Base-by-base conservation (phyloP, 179 eudicot genomes). In the Beta corolliflora region DNA sequence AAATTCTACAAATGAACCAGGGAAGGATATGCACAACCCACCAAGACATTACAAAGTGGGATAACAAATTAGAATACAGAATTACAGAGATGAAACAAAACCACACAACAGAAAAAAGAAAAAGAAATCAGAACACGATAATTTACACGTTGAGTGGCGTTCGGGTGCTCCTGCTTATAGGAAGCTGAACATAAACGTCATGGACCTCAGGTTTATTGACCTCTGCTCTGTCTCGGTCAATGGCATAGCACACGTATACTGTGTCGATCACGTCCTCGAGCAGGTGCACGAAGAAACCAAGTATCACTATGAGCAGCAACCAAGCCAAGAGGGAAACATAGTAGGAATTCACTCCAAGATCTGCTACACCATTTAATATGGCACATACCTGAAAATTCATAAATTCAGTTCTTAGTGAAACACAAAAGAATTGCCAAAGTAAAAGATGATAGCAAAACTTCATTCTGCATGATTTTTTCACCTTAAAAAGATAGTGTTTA, bases 161-260 rank as follows among this genome's bases (percentile, higher is more conserved):
- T 86, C 87, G 86, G 54, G 82, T 88, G 86, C 90, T 88, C 85
- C 97, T 86, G 83, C 89, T 97, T 73, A 93, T 90, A 6, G 98
- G 99, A 76, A 97, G 97, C 75, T 92, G 97, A 82, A 90, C 98
- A 79, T 94, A 97, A 77, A 93, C 97, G 67, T 97, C 97, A 71
- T 97, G 99, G 66, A 92, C 92, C n/a, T 93, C 95, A 56, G 92
- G 89, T 83, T 93, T 97, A 70, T 89, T 86, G 68, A 94, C 97
- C 50, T 97, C 97, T 13, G 97, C 99, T 77, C 91, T 77, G 87
- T 97, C 99, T 73, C 94, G 84, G 83, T 97, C 99, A 45, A 97
- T 91, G 54, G 98, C 99, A 69, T 94, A 97, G 87, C 99, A 97
- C 16, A 97, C 86, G 55, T 97, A 97, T 12, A 97, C 89, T 0